Percentiles rank a stretch among this genome's conserved stretches.
Evolutionary conservation across 495 filamentous ascomycete genomes (phyloP).

Genomic region (Aspergillus saccharolyticus): DNA sequence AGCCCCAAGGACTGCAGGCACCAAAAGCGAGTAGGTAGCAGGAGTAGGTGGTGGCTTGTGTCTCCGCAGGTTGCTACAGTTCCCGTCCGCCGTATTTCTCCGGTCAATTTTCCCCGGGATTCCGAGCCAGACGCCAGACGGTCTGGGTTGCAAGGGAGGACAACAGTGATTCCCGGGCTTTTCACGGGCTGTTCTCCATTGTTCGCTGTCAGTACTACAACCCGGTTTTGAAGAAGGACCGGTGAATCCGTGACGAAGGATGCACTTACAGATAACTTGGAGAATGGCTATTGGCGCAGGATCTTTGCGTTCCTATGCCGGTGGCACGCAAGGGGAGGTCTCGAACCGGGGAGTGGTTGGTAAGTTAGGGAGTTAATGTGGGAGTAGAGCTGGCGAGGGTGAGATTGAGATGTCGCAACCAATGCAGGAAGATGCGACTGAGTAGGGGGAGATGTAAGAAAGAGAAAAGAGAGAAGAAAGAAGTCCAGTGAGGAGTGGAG

Average conservation of each 20-base stretch:
- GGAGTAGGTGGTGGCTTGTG: neutral
- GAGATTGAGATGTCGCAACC: slow-evolving; percentile 3
- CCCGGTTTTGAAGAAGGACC: slow-evolving; percentile 1
- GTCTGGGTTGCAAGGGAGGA: slow-evolving; percentile 13
- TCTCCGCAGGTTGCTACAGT: slow-evolving; percentile 11
- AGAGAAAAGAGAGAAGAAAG: slow-evolving; percentile 4
- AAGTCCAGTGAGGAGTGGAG: neutral
- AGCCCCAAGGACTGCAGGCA: slow-evolving; percentile 16
- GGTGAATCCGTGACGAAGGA: slow-evolving; percentile 1
- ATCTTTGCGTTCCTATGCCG: neutral
- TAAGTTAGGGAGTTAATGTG: neutral
- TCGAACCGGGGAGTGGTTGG: neutral
- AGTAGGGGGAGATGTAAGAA: neutral
- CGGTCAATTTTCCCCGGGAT: slow-evolving; percentile 24
- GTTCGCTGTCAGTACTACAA: slow-evolving; percentile 14
- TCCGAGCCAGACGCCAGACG: slow-evolving; percentile 12
- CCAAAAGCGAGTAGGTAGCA: slow-evolving; percentile 6
- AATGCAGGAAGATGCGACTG: neutral
- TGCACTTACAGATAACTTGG: neutral
- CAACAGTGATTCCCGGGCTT: slow-evolving; percentile 14
- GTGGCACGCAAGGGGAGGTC: neutral
- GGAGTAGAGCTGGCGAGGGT: neutral
- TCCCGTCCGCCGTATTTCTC: slow-evolving; percentile 22
- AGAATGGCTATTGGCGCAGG: neutral
- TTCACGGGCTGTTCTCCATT: slow-evolving; percentile 7